These are phyloP conservation scores for Tetrahymena borealis DNA, from an alignment of 73 alveolate species.

Conservation along the genomic window DNA sequence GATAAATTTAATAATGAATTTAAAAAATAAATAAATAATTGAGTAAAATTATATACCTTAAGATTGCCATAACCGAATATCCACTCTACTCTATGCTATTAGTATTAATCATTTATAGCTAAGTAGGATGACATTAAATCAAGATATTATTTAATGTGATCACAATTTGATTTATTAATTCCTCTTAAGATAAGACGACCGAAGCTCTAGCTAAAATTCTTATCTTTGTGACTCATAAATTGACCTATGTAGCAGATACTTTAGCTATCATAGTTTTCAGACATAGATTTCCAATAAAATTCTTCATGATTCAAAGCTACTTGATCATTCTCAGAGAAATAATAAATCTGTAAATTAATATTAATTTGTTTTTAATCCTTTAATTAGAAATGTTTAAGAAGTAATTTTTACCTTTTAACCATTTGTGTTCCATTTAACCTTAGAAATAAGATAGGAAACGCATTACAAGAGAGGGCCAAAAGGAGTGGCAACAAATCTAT, in stretches of 20 bases:
- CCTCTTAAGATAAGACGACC: neutral
- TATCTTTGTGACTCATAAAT: neutral
- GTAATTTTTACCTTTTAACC: neutral
- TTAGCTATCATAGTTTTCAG: neutral
- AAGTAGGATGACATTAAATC: neutral
- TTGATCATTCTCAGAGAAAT: neutral
- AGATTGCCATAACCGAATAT: neutral
- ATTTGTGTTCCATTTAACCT: neutral
- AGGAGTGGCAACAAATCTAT: neutral
- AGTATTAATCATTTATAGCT: neutral
- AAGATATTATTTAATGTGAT: neutral
- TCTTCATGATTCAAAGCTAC: neutral
- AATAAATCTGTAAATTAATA: neutral
- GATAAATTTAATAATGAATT: neutral
- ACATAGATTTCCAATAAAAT: neutral
- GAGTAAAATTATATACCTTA: neutral
- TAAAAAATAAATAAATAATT: neutral
- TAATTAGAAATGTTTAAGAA: too few species aligned
- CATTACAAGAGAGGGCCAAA: neutral
- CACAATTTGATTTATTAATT: neutral
- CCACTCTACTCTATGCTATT: neutral
- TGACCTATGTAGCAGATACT: neutral
- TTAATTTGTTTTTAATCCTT: neutral
- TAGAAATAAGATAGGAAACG: neutral
- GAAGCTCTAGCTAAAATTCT: neutral